These are phyloP conservation scores for Aspergillus sparsus DNA, from an alignment of 495 filamentous ascomycete species.

Conservation along the genomic window DNA sequence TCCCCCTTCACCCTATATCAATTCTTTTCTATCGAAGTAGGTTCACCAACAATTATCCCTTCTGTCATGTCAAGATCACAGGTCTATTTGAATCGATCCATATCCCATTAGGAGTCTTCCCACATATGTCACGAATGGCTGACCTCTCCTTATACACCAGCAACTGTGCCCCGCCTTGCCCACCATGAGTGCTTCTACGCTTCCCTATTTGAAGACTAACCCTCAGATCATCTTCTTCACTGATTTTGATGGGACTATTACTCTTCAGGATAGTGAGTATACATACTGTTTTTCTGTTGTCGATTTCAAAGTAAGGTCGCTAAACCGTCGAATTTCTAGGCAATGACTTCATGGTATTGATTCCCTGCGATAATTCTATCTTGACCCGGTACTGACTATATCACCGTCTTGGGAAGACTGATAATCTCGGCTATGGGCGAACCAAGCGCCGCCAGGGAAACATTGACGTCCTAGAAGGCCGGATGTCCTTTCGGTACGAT, in stretches of 20 bases:
- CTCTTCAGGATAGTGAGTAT: constrained; percentile 72
- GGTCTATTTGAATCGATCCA: not conserved
- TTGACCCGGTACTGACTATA: constrained; percentile 9
- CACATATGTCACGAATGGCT: not conserved
- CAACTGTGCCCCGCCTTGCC: constrained; percentile 13
- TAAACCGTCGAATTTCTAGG: constrained; percentile 43
- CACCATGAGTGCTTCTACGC: constrained; percentile 41
- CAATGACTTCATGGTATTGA: constrained; percentile 80
- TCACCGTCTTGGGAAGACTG: constrained; percentile 56
- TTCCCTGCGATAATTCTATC: not conserved
- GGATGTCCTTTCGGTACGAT: constrained; percentile 67
- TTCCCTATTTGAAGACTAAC: constrained; percentile 58
- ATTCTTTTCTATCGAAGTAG: no score
- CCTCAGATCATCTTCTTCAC: constrained; percentile 95
- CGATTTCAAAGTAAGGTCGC: constrained; percentile 1
- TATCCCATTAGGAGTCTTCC: not conserved
- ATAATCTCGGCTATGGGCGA: constrained; percentile 82
- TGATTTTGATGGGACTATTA: constrained; percentile 97
- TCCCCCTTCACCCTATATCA: no score
- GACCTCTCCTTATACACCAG: constrained; percentile 3
- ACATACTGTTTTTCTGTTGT: not conserved
- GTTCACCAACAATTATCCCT: not conserved
- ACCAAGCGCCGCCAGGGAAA: constrained; percentile 66
- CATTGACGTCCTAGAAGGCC: constrained; percentile 66
- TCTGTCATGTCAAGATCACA: not conserved